These are phyloP conservation scores for Puccinia hordei DNA, from an alignment of 1,284 basidiomycete genomes.

Conservation along the genomic window DNA sequence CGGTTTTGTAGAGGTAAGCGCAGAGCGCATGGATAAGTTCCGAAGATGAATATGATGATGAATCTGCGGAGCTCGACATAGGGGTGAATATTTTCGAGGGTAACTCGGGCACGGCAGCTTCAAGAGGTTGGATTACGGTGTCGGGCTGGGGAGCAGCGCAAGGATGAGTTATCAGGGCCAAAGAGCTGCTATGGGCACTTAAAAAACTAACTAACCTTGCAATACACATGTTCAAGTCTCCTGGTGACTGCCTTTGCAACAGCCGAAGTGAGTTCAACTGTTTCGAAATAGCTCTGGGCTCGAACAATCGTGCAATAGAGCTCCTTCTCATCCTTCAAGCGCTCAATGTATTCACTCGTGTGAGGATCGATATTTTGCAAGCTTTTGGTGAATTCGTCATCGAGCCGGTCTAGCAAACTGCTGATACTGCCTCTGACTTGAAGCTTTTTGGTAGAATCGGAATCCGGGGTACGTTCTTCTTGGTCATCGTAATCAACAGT, in stretches of 20 bases:
- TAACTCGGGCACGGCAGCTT: constrained; percentile 67
- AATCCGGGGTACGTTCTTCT: constrained; percentile 75
- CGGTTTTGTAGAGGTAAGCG: constrained; percentile 88
- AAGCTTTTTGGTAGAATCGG: constrained; percentile 61
- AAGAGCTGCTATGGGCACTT: not conserved
- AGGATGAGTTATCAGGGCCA: not conserved
- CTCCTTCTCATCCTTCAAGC: constrained; percentile 89
- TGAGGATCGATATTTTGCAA: constrained; percentile 98
- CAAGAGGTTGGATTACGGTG: constrained; percentile 86
- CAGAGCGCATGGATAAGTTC: constrained; percentile 84
- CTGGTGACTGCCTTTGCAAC: constrained; percentile 87
- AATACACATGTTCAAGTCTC: constrained; percentile 95
- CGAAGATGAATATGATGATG: constrained; percentile 58
- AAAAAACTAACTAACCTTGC: constrained; percentile 70
- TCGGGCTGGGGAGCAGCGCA: constrained; percentile 69
- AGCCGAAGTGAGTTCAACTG: constrained; percentile 73
- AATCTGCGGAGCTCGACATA: constrained; percentile 64
- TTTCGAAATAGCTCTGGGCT: constrained; percentile 87
- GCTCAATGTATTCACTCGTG: constrained; percentile 95
- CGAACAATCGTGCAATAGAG: constrained; percentile 91
- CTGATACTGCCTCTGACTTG: constrained; percentile 87
- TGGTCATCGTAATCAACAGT: constrained; percentile 92
- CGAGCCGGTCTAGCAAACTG: constrained; percentile 90
- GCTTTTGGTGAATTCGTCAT: constrained; percentile 98
- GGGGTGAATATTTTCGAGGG: constrained; percentile 63